Conservation (phyloP, 1,284 basidiomycete species). For the Cryptococcus sp. region DNA sequence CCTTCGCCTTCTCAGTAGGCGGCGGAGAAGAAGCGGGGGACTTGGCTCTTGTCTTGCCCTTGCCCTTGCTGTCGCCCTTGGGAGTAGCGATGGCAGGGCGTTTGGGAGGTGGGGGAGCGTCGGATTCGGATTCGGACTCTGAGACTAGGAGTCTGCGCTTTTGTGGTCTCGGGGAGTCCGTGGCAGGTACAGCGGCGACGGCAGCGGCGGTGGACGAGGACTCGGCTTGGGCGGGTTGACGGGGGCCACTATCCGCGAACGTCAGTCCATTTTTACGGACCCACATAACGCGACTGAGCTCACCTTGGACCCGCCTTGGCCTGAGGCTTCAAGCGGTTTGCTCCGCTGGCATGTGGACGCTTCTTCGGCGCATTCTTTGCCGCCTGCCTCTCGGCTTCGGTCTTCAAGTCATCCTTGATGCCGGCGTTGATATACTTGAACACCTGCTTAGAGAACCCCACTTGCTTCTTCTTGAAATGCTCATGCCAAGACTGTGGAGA, state of each 20-base stretch:
- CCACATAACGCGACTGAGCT: too few relatives aligned
- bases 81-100: background rate
- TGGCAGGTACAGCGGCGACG: too few relatives aligned
- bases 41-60: background rate
- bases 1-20: background rate
- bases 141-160: too few relatives aligned
- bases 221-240: too few relatives aligned
- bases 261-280: too few relatives aligned
- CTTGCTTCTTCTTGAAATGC: constrained; percentile 40
- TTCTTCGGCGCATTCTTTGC: background rate
- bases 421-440: constrained; percentile 11
- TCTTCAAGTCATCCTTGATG: constrained; percentile 30
- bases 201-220: too few relatives aligned
- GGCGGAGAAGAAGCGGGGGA: background rate
- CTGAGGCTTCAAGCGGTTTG: too few relatives aligned
- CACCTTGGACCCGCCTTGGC: too few relatives aligned
- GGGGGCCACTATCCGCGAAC: too few relatives aligned
- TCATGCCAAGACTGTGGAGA: constrained; percentile 45
- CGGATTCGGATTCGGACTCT: too few relatives aligned
- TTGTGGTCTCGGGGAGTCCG: too few relatives aligned
- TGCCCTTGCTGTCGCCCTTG: background rate
- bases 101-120: background rate
- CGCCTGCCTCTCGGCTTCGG: constrained; percentile 22
- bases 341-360: too few relatives aligned
- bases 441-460: constrained; percentile 23